phyloP scores from a whole-genome alignment of 148 eudicot species.

The Fagopyrum homotropicum region DNA sequence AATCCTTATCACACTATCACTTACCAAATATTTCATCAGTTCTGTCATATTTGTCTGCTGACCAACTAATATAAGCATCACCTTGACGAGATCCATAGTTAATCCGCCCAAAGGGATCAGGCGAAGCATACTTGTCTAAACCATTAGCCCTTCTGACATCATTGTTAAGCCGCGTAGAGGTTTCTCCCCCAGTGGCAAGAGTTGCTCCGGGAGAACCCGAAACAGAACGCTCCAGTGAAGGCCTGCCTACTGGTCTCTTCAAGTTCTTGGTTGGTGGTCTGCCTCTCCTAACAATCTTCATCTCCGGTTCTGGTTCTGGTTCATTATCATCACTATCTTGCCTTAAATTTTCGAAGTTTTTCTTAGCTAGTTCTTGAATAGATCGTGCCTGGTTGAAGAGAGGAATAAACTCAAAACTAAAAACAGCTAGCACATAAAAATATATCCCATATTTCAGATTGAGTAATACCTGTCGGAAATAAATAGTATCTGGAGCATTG shows the following conservation, averaged over 20 bases:
- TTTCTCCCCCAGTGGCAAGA: slow-evolving; percentile 48
- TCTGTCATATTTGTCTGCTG: slow-evolving; percentile 32
- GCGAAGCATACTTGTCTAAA: slow-evolving; percentile 28
- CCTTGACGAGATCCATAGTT: slow-evolving; percentile 37
- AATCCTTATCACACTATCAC: background rate
- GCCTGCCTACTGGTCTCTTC: slow-evolving; percentile 47
- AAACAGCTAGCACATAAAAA: background rate
- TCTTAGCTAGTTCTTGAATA: slow-evolving; percentile 69
- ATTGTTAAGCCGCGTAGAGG: slow-evolving; percentile 32
- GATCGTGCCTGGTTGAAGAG: slow-evolving; percentile 51
- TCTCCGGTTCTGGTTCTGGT: slow-evolving; percentile 62
- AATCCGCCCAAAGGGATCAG: slow-evolving; percentile 31
- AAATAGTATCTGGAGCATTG: slow-evolving; percentile 56
- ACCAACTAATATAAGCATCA: slow-evolving; percentile 40
- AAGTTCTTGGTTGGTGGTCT: slow-evolving; percentile 71
- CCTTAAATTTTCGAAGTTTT: slow-evolving; percentile 67
- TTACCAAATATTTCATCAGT: slow-evolving; percentile 26
- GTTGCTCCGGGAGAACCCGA: slow-evolving; percentile 53
- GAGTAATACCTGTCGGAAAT: slow-evolving; percentile 52
- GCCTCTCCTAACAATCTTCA: slow-evolving; percentile 68
- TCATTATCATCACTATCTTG: slow-evolving; percentile 77
- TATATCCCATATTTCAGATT: background rate
- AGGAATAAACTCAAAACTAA: background rate
- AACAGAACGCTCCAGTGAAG: slow-evolving; percentile 55
- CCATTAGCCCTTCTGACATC: slow-evolving; percentile 42